phyloP scores from a whole-genome alignment of 257 asterid genomes.

The Apocynum venetum region DNA sequence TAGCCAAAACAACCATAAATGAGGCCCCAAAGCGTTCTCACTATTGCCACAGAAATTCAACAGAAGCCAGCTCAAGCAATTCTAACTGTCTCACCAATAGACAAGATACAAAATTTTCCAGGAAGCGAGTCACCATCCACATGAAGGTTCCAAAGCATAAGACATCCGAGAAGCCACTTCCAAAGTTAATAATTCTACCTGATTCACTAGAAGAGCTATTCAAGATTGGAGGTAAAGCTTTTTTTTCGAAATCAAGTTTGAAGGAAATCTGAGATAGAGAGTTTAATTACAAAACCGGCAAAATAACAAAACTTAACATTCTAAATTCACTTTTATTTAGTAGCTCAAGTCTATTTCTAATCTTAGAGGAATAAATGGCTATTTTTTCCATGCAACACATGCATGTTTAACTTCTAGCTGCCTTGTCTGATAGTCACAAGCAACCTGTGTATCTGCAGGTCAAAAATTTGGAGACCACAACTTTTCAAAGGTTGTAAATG shows the following conservation, averaged over 20 bases:
- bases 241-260: not conserved
- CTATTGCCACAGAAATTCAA: slow-evolving; percentile 17
- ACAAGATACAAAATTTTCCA: slow-evolving; percentile 27
- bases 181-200: slow-evolving; percentile 59
- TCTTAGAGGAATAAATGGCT: not conserved
- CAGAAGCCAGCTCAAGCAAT: slow-evolving; percentile 30
- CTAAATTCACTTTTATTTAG: not conserved
- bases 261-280: slow-evolving; percentile 1
- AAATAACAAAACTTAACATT: not conserved
- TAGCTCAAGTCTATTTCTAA: not conserved
- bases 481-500: slow-evolving; percentile 43
- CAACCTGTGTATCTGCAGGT: slow-evolving; percentile 59
- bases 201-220: slow-evolving; percentile 66
- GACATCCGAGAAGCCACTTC: slow-evolving; percentile 26
- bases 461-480: slow-evolving; percentile 52
- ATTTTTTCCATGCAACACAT: not conserved
- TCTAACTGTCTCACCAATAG: slow-evolving; percentile 19
- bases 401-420: slow-evolving; percentile 3
- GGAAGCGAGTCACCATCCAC: slow-evolving; percentile 78
- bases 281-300: not conserved
- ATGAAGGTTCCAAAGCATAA: slow-evolving; percentile 28
- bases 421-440: slow-evolving; percentile 22
- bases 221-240: slow-evolving; percentile 53
- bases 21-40: slow-evolving; percentile 21
- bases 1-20: slow-evolving; percentile 11